Evolutionary conservation across 768 basidiomycete species (phyloP).

Genomic region (Agrocybe chaxingu): DNA sequence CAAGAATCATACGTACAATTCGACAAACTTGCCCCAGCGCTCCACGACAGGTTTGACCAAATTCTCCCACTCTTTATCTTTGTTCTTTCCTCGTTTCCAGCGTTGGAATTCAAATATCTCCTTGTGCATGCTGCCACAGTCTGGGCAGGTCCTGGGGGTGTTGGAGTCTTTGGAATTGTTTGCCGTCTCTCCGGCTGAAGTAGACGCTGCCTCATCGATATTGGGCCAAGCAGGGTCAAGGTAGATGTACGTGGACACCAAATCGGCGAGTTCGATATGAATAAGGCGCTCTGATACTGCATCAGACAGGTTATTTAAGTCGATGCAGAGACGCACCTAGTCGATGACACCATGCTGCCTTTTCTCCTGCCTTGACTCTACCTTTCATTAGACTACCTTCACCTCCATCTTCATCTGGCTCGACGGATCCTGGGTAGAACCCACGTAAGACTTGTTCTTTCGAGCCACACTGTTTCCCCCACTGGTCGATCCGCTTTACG

Average conservation of each 20-base stretch:
- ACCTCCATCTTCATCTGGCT: conserved; percentile 32
- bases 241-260: conserved; percentile 57
- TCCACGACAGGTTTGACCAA: conserved; percentile 76
- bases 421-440: conserved; percentile 62
- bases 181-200: conserved; percentile 18
- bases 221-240: conserved; percentile 48
- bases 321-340: conserved; percentile 36
- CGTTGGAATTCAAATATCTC: conserved; percentile 78
- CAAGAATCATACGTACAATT: conserved; percentile 30
- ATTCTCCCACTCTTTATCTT: conserved; percentile 69
- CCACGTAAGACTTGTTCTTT: conserved; percentile 73
- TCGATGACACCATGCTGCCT: conserved; percentile 67
- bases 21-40: conserved; percentile 73
- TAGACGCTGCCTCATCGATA: conserved; percentile 20
- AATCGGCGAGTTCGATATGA: conserved; percentile 76
- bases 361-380: conserved; percentile 55
- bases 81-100: conserved; percentile 46
- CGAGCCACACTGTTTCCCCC: conserved; percentile 79
- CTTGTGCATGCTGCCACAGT: conserved; percentile 56
- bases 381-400: conserved; percentile 60
- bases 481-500: conserved; percentile 69
- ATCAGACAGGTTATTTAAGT: neutral
- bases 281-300: conserved; percentile 58
- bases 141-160: conserved; percentile 29
- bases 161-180: conserved; percentile 11